A percentile compares a stretch with the other conserved stretches of the same genome.
These are phyloP conservation scores for Platanus orientalis DNA, from an alignment of 164 flowering plant genomes.

Conservation along the genomic window DNA sequence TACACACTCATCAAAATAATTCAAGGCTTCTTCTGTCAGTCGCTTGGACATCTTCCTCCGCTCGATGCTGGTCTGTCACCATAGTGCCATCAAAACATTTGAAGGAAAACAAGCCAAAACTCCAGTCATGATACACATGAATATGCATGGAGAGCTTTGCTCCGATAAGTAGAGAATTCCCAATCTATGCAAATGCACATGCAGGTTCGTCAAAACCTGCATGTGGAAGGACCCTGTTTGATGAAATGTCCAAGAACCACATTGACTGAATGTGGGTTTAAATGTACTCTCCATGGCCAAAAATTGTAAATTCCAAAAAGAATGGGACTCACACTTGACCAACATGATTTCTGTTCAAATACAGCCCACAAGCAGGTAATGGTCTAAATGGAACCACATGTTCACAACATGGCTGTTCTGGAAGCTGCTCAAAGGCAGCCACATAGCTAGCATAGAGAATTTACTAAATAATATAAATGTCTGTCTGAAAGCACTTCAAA, in stretches of 20 bases:
- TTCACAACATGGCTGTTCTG: neutral
- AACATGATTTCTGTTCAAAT: neutral
- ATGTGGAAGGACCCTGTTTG: no score
- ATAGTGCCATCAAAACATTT: neutral
- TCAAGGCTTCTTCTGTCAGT: conserved; percentile 73
- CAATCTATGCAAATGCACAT: neutral
- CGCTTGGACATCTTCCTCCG: conserved; percentile 70
- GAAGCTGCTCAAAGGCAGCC: neutral
- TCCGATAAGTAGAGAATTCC: neutral
- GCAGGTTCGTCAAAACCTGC: no score
- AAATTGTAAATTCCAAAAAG: neutral
- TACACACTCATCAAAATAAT: conserved; percentile 91
- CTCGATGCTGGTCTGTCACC: conserved; percentile 66
- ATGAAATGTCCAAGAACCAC: no score
- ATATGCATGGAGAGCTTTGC: no score
- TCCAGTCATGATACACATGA: neutral
- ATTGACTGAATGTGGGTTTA: no score
- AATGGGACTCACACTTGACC: neutral
- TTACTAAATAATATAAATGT: neutral
- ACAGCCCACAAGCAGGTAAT: no score
- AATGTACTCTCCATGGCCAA: neutral
- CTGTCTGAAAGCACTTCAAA: conserved; percentile 4
- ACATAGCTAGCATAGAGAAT: no score
- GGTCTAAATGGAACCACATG: no score
- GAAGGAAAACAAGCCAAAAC: neutral